phyloP scores from a whole-genome alignment of 225 moss, liverwort and hornwort genomes.

The Rhytidiadelphus loreus region DNA sequence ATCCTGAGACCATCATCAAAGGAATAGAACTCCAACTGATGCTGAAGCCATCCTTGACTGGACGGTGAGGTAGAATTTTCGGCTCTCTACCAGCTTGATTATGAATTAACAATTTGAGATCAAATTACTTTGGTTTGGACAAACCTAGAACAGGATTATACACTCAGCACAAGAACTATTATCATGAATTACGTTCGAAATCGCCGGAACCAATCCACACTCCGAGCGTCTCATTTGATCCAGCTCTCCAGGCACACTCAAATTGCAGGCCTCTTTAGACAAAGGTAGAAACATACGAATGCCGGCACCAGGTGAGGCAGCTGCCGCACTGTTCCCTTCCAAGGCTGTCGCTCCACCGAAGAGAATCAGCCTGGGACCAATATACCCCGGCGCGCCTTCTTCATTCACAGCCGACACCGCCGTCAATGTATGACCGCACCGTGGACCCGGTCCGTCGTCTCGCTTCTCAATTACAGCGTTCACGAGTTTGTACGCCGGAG shows the following conservation, averaged over 20 bases:
- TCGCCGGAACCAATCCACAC: background rate
- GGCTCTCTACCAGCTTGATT: background rate
- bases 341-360: slow-evolving; percentile 89
- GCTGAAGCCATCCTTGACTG: background rate
- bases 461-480: slow-evolving; percentile 59
- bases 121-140: background rate
- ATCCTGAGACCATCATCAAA: background rate
- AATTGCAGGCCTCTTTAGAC: background rate
- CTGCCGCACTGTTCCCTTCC: slow-evolving; percentile 61
- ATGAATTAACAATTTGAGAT: background rate
- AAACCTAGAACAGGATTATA: background rate
- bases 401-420: slow-evolving; percentile 79
- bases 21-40: background rate
- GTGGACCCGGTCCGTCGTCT: slow-evolving; percentile 83
- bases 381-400: slow-evolving; percentile 63
- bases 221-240: background rate
- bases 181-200: background rate
- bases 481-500: slow-evolving; percentile 28
- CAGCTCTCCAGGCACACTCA: background rate
- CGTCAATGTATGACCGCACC: slow-evolving; percentile 14
- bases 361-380: slow-evolving; percentile 74
- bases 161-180: background rate
- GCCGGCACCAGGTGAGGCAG: slow-evolving; percentile 65
- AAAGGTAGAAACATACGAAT: slow-evolving; percentile 47
- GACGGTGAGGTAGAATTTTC: background rate